Base-by-base conservation (phyloP, 768 basidiomycete genomes). In the Lactarius sanguifluus region DNA sequence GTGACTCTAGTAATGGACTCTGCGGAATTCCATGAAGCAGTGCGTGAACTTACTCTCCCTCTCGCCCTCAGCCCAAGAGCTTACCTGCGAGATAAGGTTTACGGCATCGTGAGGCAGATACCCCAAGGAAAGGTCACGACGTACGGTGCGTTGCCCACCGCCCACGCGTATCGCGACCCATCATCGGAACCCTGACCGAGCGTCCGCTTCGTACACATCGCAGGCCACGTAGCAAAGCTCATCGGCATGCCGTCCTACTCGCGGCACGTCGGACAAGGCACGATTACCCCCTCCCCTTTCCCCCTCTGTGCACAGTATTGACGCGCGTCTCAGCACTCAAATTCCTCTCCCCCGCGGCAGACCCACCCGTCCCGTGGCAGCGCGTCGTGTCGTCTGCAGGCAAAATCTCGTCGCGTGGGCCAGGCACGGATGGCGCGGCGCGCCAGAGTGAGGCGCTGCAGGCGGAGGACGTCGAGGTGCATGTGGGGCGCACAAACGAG, bases 251-350 rank as follows among this genome's bases (percentile, higher is more conserved):
- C 91, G 0, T 81, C 80, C 30, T 84, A 94, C 76, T 85, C 92
- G 5, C 82, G 92, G 57, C 90, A 91, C 70, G 91, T 94, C 32
- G 92, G 92, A 5, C 90, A 92, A 81, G 91, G 92, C 89, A 67
- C 61, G 56, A 5, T 47, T 3, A 9, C 34, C 52, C 38, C 12
- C 10, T 8, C 13, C 10, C 34, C 34, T 52, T 13, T 13, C n/a
- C 18, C 1, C n/a, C 45, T 16, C 8, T n/a, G 1, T 16, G 25
- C 4, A 16, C 13, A 41, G 20, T 43, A 50, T 52, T 62, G 56
- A 62, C n/a, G 41, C n/a, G 41, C 15, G 18, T 15, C 34, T 15
- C 66, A 94, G 91, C 92, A n/a, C 81, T 94, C 58, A 93, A 93
- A 72, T 89, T 87, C 70, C 76, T 93, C 5, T 82, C 85, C 0